A percentile compares a stretch with the other conserved stretches of the same genome.
These are phyloP conservation scores for Wallacemonas sp. DNA, from an alignment of 208 protist genomes.

Conservation along the genomic window DNA sequence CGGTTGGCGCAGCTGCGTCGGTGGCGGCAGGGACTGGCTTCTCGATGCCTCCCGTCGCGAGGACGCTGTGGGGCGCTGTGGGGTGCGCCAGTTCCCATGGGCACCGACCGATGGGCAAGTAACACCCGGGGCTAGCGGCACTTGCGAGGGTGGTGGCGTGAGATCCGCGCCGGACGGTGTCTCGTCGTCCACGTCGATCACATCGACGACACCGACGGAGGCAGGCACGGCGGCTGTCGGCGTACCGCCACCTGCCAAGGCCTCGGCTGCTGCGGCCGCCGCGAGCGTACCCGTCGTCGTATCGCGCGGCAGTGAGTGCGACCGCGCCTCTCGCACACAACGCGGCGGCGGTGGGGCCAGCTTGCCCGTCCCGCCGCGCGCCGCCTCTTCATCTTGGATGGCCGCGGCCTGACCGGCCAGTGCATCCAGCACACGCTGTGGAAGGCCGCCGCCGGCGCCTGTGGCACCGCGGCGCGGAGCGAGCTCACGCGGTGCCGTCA, in stretches of 20 bases:
- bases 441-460: background rate
- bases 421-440: background rate
- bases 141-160: too few relatives aligned
- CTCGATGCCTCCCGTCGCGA: too few relatives aligned
- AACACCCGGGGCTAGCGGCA: too few relatives aligned
- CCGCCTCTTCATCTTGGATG: background rate
- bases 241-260: too few relatives aligned
- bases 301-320: slow-evolving; percentile 1
- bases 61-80: background rate
- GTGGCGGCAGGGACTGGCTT: background rate
- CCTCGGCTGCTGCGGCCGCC: background rate
- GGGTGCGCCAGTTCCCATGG: too few relatives aligned
- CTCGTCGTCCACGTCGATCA: slow-evolving; percentile 3
- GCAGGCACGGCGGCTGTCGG: too few relatives aligned
- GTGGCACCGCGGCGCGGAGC: too few relatives aligned
- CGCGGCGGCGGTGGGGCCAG: background rate
- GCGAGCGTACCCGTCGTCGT: background rate
- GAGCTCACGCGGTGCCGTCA: too few relatives aligned
- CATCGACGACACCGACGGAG: too few relatives aligned
- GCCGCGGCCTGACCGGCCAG: background rate
- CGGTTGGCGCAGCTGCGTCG: background rate
- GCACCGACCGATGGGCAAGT: too few relatives aligned
- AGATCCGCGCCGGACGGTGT: background rate
- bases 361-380: background rate
- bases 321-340: background rate